Base-by-base conservation (phyloP, 306 rosid species). In the Styphnolobium japonicum region DNA sequence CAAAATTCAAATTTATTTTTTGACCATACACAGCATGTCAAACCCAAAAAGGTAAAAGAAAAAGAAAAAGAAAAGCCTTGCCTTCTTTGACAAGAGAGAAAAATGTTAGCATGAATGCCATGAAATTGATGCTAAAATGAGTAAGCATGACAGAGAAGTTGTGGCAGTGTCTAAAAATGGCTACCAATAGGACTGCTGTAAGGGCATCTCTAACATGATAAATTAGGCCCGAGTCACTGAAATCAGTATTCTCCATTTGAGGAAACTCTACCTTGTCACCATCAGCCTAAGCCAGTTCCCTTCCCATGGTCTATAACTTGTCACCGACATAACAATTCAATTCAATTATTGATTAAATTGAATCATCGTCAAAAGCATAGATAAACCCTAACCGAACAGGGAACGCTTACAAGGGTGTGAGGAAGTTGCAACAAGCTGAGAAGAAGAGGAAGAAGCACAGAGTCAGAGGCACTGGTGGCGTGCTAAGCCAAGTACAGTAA, bases 301-400 rank as follows among this genome's bases (percentile, higher is more conserved):
- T 85, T 66, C 93, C 93, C 97, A 92, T 90, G 49, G 67, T 81
- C 52, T 21, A 48, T 4, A n/a, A 0, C 21, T n/a, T n/a, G n/a
- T n/a, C 4, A 4, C 3, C 18, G 16, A 65, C 52, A 19, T 16
- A 11, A 19, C 7, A 3, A 22, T 8, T 19, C 21, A 39, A 14
- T 39, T 5, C 42, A 5, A 6, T 19, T 4, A 1, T 16, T 3
- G 3, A 27, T 27, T 27, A 27, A 27, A 27, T 27, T 27, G 2
- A 27, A 27, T 1, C 31, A 27, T 3, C 31, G 31, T n/a, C n/a
- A n/a, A n/a, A n/a, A n/a, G n/a, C n/a, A n/a, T n/a, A n/a, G n/a
- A n/a, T 3, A 27, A 27, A 27, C 31, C 31, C 31, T 27, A 31
- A 15, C 33, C 7, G 6, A 61, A 6, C 16, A 2, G 4, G 0